A percentile compares a stretch with the other conserved stretches of the same genome.
Conservation (phyloP, 306 rosid species). For the Vigna reflexopilosa region DNA sequence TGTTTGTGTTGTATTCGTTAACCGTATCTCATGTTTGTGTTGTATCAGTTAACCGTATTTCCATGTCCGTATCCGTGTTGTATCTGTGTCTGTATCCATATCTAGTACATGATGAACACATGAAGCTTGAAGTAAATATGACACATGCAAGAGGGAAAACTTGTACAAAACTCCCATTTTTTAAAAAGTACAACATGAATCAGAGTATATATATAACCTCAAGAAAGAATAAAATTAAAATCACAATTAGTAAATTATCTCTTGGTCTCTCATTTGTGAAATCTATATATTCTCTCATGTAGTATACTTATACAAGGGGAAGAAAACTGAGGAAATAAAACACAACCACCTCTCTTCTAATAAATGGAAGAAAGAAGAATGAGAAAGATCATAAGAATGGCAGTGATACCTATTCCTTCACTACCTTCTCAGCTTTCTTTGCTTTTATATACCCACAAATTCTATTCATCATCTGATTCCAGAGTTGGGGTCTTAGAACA, state of each 20-base stretch:
- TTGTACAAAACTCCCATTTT: neutral
- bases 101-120: neutral
- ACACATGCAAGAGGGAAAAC: neutral
- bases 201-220: constrained; percentile 13
- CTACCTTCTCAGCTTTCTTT: constrained; percentile 48
- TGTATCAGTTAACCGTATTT: too few species aligned
- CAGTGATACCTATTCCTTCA: constrained; percentile 28
- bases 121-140: neutral
- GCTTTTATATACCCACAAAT: constrained; percentile 32
- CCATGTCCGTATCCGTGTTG: too few species aligned
- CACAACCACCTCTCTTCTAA: constrained; percentile 37
- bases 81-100: too few species aligned
- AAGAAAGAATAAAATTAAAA: constrained; percentile 26
- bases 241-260: constrained; percentile 24
- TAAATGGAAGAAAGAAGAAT: constrained; percentile 11
- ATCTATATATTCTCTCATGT: constrained; percentile 39
- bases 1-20: too few species aligned
- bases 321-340: neutral
- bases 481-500: constrained; percentile 77
- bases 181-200: constrained; percentile 3
- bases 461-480: constrained; percentile 64
- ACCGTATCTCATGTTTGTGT: too few species aligned
- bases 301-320: neutral
- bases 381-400: constrained; percentile 21
- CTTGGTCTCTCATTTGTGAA: constrained; percentile 31